Evolutionary conservation across 192 early-diverging fungal species (phyloP), one percentile per base, ranked within the genome.

Genomic region (Dispira simplex): DNA sequence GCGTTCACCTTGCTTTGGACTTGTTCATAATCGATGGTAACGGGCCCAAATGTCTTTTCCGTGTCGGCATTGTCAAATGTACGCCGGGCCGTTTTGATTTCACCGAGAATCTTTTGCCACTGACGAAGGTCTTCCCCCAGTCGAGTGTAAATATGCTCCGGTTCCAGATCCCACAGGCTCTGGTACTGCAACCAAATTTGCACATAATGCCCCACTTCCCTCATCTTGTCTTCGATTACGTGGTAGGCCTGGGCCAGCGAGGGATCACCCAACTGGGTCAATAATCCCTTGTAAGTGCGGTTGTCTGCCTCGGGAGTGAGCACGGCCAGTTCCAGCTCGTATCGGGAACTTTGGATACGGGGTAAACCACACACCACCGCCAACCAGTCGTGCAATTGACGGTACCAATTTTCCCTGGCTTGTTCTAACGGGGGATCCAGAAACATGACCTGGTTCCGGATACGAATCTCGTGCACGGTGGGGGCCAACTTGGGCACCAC

Each of bases 51-150:
- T 0, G 84, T 80, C 69, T 92, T 87, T 46, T 82, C 79, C 0
- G 88, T 94, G 68, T 93, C 91, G 0, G 92, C 88, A 64, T 91
- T 98, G 79, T 99, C 96, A 76, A 99, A 99, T 0, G 95, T 98
- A 1, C 80, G 70, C 43, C 97, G 87, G 0, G 91, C 89, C 45
- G 90, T 89, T 72, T 94, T 91, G 73, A 98, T 91, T 74, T 98
- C 94, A 0, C 89, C 69, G 46, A 99, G 81, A 46, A 96, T 85
- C 65, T 93, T 83, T 69, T 96, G 90, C 97, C 97, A 99, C 51
- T 83, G 81, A 18, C 69, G 67, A 64, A 99, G 75, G 65, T 99
- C 89, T 27, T 93, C 89, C 28, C 92, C 92, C 26, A 99, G 80
- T 28, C 79, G 76, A 46, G 79, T 71, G 65, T 85, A 88, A 20